Evolutionary conservation across 2,329 filamentous ascomycete species (phyloP).

Genomic region (Leptographium procerum): DNA sequence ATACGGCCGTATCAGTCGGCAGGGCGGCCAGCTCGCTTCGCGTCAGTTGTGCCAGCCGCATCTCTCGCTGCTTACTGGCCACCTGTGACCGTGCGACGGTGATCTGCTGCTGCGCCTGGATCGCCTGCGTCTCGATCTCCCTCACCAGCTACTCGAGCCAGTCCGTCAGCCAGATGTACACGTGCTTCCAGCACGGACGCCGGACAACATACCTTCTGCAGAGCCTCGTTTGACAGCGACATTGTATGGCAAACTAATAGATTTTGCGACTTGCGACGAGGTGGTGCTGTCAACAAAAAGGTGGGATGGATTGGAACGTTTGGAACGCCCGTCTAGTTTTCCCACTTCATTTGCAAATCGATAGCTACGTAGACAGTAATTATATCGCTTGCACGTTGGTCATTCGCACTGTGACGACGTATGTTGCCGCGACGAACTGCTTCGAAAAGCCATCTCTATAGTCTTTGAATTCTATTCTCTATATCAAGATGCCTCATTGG

Average conservation of each 20-base stretch:
- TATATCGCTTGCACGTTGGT: neutral
- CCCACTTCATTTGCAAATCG: neutral
- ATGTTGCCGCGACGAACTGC: neutral
- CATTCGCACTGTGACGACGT: neutral
- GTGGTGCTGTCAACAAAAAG: neutral
- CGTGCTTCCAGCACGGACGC: neutral
- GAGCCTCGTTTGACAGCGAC: slow-evolving; percentile 87
- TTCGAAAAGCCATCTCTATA: neutral
- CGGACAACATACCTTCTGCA: slow-evolving; percentile 65
- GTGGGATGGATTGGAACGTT: neutral
- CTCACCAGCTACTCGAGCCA: slow-evolving; percentile 56
- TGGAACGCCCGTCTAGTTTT: neutral
- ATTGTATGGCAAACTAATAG: slow-evolving; percentile 47
- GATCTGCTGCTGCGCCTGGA: slow-evolving; percentile 86
- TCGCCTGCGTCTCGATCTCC: slow-evolving; percentile 86
- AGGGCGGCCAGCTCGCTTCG: slow-evolving; percentile 70
- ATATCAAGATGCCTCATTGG: neutral
- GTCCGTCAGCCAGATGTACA: neutral
- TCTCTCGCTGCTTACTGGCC: slow-evolving; percentile 73
- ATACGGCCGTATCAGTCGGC: slow-evolving; percentile 66
- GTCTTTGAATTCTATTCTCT: neutral
- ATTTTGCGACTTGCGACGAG: neutral
- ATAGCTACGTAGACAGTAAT: neutral
- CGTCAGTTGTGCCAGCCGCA: slow-evolving; percentile 79
- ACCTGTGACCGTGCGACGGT: slow-evolving; percentile 76